Base-by-base conservation (phyloP, 2,329 filamentous ascomycete species). In the Periconia macrospinosa region DNA sequence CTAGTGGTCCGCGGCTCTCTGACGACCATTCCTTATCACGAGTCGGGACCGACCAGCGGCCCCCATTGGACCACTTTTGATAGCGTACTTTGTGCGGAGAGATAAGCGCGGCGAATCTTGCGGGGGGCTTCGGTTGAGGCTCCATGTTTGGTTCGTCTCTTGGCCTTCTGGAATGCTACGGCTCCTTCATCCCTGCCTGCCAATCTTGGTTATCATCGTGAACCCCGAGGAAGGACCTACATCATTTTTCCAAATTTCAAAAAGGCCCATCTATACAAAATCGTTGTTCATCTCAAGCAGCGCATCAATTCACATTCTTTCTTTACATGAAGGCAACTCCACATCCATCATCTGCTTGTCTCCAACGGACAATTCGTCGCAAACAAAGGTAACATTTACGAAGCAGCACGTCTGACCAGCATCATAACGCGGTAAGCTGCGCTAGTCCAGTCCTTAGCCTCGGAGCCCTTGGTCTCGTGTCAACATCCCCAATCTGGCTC, bases 81-180 rank as follows among this genome's bases (percentile, higher is more conserved):
- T 63, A 63, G 62, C 56, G 62, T 49, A 13, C 45, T 23, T 55
- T 67, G 46, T 44, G 46, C 50, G 43, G 45, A 44, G 27, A 55
- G 68, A 73, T 72, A 73, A 70, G 61, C 68, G 69, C 66, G 69
- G 68, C 69, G 62, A 71, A 65, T 61, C 50, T 63, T 53, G 64
- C 61, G 65, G 65, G 64, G 66, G 62, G 23, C 23, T 20, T 69
- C 70, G 69, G 70, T 64, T 68, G 66, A 70, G 59, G 55, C 64
- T 55, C 68, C 60, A 42, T 49, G 61, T 64, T 55, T 6, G 68
- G 68, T 49, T n/a, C n/a, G n/a, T 63, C 58, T 65, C 47, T 59
- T 65, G 58, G 66, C 61, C 58, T 68, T 66, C 67, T 65, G 55
- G 57, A 68, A 68, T 61, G 54, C 54, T 51, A 55, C 33, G 33